A percentile compares a stretch with the other conserved stretches of the same genome.
These are phyloP conservation scores for Cryptococcus jaspeensis DNA, from an alignment of 1,284 basidiomycete species.

Conservation along the genomic window DNA sequence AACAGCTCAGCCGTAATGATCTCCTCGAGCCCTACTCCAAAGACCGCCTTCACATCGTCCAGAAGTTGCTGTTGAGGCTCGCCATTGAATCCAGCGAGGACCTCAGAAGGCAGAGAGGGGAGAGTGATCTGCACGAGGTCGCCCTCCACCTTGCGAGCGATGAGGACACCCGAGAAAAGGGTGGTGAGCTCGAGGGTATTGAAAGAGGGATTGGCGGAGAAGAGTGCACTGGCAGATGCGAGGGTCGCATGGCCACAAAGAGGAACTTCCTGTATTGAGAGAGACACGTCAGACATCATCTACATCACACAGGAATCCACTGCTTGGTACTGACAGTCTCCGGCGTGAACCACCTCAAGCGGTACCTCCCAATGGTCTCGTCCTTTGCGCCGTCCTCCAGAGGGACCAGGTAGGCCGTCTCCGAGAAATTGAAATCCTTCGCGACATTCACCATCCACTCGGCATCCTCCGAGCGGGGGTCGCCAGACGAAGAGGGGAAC, in stretches of 20 bases:
- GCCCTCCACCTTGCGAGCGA: slow-evolving; percentile 8
- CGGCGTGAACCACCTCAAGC: slow-evolving; percentile 44
- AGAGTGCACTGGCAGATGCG: slow-evolving; percentile 32
- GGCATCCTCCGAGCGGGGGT: slow-evolving; percentile 23
- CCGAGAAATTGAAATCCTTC: slow-evolving; percentile 38
- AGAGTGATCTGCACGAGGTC: slow-evolving; percentile 11
- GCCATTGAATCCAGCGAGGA: background rate
- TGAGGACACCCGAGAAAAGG: slow-evolving; percentile 30
- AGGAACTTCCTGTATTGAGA: slow-evolving; percentile 30
- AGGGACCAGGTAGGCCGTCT: slow-evolving; percentile 40
- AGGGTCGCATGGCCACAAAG: slow-evolving; percentile 46
- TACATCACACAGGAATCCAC: background rate
- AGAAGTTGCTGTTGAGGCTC: background rate
- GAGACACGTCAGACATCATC: background rate
- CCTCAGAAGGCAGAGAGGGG: slow-evolving; percentile 3
- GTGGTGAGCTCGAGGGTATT: slow-evolving; percentile 28
- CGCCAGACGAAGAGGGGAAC: slow-evolving; percentile 12
- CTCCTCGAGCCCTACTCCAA: slow-evolving; percentile 8
- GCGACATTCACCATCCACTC: slow-evolving; percentile 29
- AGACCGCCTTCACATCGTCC: slow-evolving; percentile 1
- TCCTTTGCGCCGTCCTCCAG: slow-evolving; percentile 1
- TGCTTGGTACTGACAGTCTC: slow-evolving; percentile 22
- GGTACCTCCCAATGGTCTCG: slow-evolving; percentile 19
- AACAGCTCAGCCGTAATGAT: slow-evolving; percentile 15
- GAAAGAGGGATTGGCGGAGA: slow-evolving; percentile 24